Conservation (phyloP, 805 yeast genomes). For the Trichomonascus vanleenenianus region DNA sequence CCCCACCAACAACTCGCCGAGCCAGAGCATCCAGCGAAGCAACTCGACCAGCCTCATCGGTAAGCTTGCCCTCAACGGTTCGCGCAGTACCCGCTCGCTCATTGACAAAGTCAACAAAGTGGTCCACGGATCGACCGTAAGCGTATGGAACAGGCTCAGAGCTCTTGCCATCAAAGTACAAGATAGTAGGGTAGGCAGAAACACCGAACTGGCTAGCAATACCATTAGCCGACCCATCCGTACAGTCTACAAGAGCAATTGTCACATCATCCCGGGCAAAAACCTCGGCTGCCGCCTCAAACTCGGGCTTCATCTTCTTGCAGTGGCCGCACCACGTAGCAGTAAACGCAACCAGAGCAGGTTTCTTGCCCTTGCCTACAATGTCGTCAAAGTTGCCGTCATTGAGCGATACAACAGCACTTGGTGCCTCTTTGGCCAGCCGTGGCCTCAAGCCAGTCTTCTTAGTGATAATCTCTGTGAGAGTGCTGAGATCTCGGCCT, state of each 20-base stretch:
- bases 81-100: slow-evolving; percentile 34
- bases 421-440: slow-evolving; percentile 10
- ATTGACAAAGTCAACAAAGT: slow-evolving; percentile 44
- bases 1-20: slow-evolving; percentile 26
- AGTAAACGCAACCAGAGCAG: slow-evolving; percentile 46
- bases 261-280: slow-evolving; percentile 34
- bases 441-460: slow-evolving; percentile 28
- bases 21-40: slow-evolving; percentile 28
- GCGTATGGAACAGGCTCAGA: slow-evolving; percentile 44
- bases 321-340: slow-evolving; percentile 57
- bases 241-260: slow-evolving; percentile 42
- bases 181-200: slow-evolving; percentile 46
- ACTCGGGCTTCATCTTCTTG: slow-evolving; percentile 42
- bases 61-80: slow-evolving; percentile 35
- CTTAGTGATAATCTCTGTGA: slow-evolving; percentile 40
- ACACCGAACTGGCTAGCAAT: slow-evolving; percentile 37
- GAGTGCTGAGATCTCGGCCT: slow-evolving; percentile 40
- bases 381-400: slow-evolving; percentile 39
- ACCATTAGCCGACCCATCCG: slow-evolving; percentile 37
- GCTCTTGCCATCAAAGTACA: slow-evolving; percentile 43
- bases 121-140: slow-evolving; percentile 41
- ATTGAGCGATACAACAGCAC: slow-evolving; percentile 14
- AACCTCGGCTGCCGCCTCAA: slow-evolving; percentile 42
- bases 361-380: slow-evolving; percentile 30
- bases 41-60: slow-evolving; percentile 35